These are phyloP conservation scores for Ambrosia artemisiifolia DNA, from an alignment of 129 eudicot species.

Conservation along the genomic window DNA sequence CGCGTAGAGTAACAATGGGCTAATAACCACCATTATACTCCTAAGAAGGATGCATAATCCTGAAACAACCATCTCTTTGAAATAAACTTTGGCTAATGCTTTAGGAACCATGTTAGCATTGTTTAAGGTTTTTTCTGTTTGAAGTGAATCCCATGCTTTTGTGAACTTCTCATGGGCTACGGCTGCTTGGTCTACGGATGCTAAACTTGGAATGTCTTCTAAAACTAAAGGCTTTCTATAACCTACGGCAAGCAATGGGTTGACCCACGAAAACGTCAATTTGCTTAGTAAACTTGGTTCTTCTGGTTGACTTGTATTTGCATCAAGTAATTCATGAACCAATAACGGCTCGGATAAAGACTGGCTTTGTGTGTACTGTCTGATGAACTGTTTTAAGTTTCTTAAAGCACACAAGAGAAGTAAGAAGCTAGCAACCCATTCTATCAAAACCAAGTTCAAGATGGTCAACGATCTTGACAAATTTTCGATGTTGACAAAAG, in stretches of 20 bases:
- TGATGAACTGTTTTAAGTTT: conserved; percentile 21
- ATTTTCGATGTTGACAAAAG: conserved; percentile 21
- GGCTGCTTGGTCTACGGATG: conserved; percentile 46
- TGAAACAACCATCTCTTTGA: conserved; percentile 34
- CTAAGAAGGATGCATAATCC: conserved; percentile 44
- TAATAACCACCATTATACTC: conserved; percentile 29
- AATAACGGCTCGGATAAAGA: conserved; percentile 38
- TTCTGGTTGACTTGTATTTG: conserved; percentile 4
- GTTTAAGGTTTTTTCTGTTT: conserved; percentile 21
- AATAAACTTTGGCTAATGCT: conserved; percentile 43
- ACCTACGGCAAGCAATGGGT: conserved; percentile 51
- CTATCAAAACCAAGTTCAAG: conserved; percentile 22
- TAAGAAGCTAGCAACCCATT: conserved; percentile 51
- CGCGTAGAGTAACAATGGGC: conserved; percentile 56
- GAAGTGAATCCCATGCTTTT: conserved; percentile 39
- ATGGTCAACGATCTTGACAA: conserved; percentile 13
- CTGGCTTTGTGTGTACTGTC: not conserved
- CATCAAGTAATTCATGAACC: conserved; percentile 18
- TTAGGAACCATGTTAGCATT: conserved; percentile 31
- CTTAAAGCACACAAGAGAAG: conserved; percentile 42
- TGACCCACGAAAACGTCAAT: conserved; percentile 55
- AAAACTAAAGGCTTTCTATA: conserved; percentile 36
- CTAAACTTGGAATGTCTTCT: conserved; percentile 53
- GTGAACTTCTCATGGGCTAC: conserved; percentile 38
- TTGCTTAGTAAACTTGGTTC: conserved; percentile 39